Conservation (phyloP, 805 yeast species). For the Debaryomyces prosopidis region DNA sequence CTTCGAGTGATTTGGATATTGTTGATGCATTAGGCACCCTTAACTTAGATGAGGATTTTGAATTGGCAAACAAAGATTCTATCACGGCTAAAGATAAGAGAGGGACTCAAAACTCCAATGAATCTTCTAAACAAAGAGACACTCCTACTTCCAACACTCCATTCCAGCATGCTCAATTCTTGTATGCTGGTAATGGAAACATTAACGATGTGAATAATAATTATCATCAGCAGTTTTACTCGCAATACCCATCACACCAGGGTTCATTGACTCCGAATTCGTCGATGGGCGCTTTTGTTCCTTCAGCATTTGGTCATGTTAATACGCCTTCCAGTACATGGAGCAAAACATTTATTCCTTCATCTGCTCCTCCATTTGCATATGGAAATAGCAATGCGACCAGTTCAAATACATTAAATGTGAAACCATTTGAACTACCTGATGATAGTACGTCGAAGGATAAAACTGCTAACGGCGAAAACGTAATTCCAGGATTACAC, state of each 20-base stretch:
- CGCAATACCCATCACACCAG: conserved; percentile 16
- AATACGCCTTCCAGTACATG: conserved; percentile 39
- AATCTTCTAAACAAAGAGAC: neutral
- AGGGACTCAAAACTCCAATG: neutral
- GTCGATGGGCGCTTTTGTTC: conserved; percentile 17
- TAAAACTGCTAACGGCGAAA: conserved; percentile 1
- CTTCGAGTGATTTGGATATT: conserved; percentile 35
- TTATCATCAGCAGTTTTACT: conserved; percentile 3
- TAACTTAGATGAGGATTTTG: conserved; percentile 44
- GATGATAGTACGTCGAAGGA: conserved; percentile 12
- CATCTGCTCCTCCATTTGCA: conserved; percentile 38
- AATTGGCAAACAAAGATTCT: conserved; percentile 4
- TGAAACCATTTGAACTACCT: conserved; percentile 27
- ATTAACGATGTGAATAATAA: neutral
- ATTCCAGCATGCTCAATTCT: conserved; percentile 4
- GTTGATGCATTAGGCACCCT: conserved; percentile 50
- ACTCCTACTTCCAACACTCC: neutral
- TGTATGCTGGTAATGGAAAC: neutral
- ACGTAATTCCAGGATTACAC: conserved; percentile 11
- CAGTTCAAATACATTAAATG: conserved; percentile 12
- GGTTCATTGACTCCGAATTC: conserved; percentile 34
- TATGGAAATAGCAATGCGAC: conserved; percentile 10
- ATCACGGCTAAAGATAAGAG: neutral
- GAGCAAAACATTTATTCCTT: conserved; percentile 32
- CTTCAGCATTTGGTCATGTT: conserved; percentile 17